These are phyloP conservation scores for Fusarium floridanum DNA, from an alignment of 2,329 filamentous ascomycete genomes.

Conservation along the genomic window DNA sequence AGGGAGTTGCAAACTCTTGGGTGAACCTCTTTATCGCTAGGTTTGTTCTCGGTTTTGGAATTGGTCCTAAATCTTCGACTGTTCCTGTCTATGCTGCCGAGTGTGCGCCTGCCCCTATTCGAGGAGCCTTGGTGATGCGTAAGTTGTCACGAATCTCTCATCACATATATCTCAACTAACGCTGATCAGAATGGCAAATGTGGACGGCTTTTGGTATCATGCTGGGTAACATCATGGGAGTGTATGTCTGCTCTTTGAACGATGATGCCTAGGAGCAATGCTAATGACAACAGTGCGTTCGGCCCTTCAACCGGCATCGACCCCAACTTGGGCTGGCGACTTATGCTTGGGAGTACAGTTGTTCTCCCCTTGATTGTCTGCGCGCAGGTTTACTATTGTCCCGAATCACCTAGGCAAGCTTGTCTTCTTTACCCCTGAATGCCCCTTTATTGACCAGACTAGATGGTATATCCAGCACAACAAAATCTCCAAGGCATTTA, in stretches of 20 bases:
- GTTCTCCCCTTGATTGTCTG: background rate
- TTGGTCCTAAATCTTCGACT: slow-evolving; percentile 3
- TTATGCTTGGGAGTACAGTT: slow-evolving; percentile 2
- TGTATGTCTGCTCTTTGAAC: background rate
- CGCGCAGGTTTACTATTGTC: background rate
- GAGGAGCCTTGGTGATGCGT: slow-evolving; percentile 6
- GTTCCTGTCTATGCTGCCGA: slow-evolving; percentile 7
- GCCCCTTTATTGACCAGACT: background rate
- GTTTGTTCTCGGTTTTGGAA: background rate
- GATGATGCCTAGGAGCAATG: background rate
- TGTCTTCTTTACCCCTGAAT: background rate
- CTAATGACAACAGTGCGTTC: background rate
- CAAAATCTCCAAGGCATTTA: background rate
- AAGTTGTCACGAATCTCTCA: background rate
- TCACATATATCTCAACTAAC: fast-evolving
- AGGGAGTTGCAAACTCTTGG: background rate
- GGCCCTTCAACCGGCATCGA: slow-evolving; percentile 6
- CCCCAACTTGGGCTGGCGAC: slow-evolving; percentile 1
- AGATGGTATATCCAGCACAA: slow-evolving; percentile 10
- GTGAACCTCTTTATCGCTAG: background rate
- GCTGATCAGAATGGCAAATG: background rate
- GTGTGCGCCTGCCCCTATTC: slow-evolving; percentile 1
- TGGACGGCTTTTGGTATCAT: slow-evolving; percentile 3
- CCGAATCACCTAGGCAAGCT: background rate
- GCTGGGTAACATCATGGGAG: slow-evolving; percentile 9